Percentiles rank a stretch among this genome's conserved stretches.
Conservation (phyloP, 108 stramenopile species). For the Nitzschia inconspicua region DNA sequence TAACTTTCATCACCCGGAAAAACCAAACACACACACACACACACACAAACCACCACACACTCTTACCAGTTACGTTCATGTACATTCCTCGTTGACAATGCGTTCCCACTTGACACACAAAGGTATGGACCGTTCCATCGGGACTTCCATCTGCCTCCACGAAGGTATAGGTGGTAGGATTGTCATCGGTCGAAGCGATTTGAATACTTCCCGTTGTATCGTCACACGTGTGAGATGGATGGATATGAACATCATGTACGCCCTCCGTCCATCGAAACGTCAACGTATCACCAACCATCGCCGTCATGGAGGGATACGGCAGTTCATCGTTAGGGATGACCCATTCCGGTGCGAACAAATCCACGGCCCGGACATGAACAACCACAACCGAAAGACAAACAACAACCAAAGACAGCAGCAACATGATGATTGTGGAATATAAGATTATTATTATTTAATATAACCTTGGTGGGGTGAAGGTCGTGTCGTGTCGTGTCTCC, state of each 20-base stretch:
- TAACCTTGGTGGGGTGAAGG: too few relatives aligned
- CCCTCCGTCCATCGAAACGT: conserved; percentile 13
- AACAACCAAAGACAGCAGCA: too few relatives aligned
- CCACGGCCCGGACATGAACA: too few relatives aligned
- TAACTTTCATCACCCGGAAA: too few relatives aligned
- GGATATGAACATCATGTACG: conserved; percentile 17
- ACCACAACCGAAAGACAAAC: too few relatives aligned
- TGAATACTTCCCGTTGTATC: not conserved
- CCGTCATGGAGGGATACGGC: conserved; percentile 7
- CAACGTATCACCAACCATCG: conserved; percentile 14
- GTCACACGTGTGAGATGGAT: conserved; percentile 16
- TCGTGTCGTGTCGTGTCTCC: too few relatives aligned
- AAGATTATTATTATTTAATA: too few relatives aligned
- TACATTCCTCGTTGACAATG: conserved; percentile 5
- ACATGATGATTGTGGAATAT: too few relatives aligned
- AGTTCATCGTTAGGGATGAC: not conserved
- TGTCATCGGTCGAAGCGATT: not conserved
- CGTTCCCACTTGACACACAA: conserved; percentile 13
- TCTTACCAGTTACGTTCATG: conserved; percentile 8
- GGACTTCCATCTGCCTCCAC: conserved; percentile 1
- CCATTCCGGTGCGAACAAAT: too few relatives aligned
- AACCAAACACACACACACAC: too few relatives aligned
- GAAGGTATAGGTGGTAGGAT: conserved; percentile 7
- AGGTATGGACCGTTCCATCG: conserved; percentile 5
- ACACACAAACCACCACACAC: too few relatives aligned